Percentiles rank a stretch among this genome's conserved stretches.
These are phyloP conservation scores for Xanthoconium separans DNA, from an alignment of 1,284 basidiomycete genomes.

Conservation along the genomic window DNA sequence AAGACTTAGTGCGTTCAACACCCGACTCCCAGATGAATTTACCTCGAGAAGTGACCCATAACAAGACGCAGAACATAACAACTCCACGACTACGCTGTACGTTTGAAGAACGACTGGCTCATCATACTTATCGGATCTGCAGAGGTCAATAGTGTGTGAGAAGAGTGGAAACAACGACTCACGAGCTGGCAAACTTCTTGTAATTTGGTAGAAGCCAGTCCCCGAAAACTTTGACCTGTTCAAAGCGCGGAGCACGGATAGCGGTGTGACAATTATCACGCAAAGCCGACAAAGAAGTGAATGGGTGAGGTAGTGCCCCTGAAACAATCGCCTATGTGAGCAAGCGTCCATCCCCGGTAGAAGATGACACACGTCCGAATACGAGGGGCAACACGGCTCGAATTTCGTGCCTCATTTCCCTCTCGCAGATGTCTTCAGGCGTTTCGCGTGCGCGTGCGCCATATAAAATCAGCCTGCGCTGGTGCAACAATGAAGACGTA, in stretches of 20 bases:
- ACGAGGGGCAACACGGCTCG: slow-evolving; percentile 62
- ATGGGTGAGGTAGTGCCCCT: slow-evolving; percentile 32
- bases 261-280: slow-evolving; percentile 45
- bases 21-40: slow-evolving; percentile 7
- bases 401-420: slow-evolving; percentile 66
- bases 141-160: background rate
- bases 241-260: slow-evolving; percentile 58
- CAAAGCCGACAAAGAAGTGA: slow-evolving; percentile 41
- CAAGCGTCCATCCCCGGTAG: background rate
- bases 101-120: slow-evolving; percentile 41
- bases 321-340: background rate
- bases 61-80: slow-evolving; percentile 60
- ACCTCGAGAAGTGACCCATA: slow-evolving; percentile 71
- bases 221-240: slow-evolving; percentile 64
- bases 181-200: slow-evolving; percentile 49
- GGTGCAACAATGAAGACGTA: slow-evolving; percentile 56
- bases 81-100: slow-evolving; percentile 58
- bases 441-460: slow-evolving; percentile 64
- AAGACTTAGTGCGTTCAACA: background rate
- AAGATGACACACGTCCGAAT: slow-evolving; percentile 54
- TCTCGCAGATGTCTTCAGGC: slow-evolving; percentile 65
- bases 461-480: slow-evolving; percentile 66
- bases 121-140: slow-evolving; percentile 28
- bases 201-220: slow-evolving; percentile 71
- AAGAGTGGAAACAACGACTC: background rate